phyloP scores from a whole-genome alignment of 2,329 filamentous ascomycete genomes.

The Sporothrix dimorphospora region DNA sequence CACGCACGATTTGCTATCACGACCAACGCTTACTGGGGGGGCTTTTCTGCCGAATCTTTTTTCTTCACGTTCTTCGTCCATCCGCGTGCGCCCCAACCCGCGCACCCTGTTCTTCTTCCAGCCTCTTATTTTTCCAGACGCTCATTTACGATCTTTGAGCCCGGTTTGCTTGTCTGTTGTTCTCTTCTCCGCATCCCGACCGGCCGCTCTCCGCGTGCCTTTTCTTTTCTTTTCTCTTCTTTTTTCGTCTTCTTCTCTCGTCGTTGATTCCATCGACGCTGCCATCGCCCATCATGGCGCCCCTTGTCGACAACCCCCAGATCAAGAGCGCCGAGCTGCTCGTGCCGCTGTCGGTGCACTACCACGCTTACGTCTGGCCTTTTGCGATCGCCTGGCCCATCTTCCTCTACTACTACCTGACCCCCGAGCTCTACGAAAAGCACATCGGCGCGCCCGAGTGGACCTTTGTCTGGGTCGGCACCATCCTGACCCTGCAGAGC shows the following conservation, averaged over 20 bases:
- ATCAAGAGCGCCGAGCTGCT: conserved; percentile 87
- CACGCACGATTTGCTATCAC: conserved; percentile 24
- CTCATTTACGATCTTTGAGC: background rate
- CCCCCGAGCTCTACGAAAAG: conserved; percentile 79
- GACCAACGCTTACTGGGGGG: conserved; percentile 19
- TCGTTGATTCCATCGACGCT: conserved; percentile 13
- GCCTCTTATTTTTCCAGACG: background rate
- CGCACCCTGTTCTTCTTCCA: background rate
- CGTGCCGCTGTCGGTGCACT: conserved; percentile 76
- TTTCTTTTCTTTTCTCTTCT: background rate
- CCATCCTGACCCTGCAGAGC: conserved; percentile 84
- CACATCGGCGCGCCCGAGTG: conserved; percentile 95
- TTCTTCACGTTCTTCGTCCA: conserved; percentile 8
- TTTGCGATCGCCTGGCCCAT: conserved; percentile 90
- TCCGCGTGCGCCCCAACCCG: conserved; percentile 18
- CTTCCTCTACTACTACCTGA: conserved; percentile 87
- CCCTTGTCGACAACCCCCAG: conserved; percentile 88
- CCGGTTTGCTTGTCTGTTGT: background rate
- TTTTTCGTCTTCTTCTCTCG: background rate
- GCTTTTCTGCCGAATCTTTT: background rate
- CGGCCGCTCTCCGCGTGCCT: conserved; percentile 28
- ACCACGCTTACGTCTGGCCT: conserved; percentile 91
- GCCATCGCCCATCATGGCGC: conserved; percentile 57
- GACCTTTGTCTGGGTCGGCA: conserved; percentile 93
- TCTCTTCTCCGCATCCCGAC: conserved; percentile 10